Percentiles rank a stretch among this genome's conserved stretches.
These are phyloP conservation scores for Rhizopogon salebrosus DNA, from an alignment of 768 basidiomycete species.

Conservation along the genomic window DNA sequence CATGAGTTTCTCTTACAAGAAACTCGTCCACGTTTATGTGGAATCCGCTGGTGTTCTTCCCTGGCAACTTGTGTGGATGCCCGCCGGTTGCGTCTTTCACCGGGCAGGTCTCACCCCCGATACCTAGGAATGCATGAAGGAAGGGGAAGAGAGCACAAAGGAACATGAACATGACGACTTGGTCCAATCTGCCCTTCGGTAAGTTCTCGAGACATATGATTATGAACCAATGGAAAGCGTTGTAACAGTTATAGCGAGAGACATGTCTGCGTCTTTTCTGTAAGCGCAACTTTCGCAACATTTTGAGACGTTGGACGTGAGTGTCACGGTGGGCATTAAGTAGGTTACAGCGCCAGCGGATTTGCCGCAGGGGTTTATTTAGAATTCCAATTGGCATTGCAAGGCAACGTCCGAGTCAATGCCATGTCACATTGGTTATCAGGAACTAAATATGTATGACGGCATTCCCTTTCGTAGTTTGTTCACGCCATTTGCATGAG, in stretches of 20 bases:
- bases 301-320: background rate
- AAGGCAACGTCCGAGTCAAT: too few relatives aligned
- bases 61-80: background rate
- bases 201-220: background rate
- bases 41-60: background rate
- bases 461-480: too few relatives aligned
- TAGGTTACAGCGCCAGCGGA: background rate
- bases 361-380: background rate
- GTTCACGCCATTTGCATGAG: too few relatives aligned
- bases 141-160: constrained; percentile 19
- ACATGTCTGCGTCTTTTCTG: background rate
- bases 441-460: too few relatives aligned
- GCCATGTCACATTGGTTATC: too few relatives aligned
- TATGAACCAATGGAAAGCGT: background rate
- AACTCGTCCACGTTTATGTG: background rate
- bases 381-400: background rate
- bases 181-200: constrained; percentile 16
- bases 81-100: background rate
- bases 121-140: constrained; percentile 21
- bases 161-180: constrained; percentile 19
- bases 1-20: constrained; percentile 1
- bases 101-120: constrained; percentile 5
- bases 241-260: background rate
- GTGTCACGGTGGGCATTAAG: background rate
- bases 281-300: background rate